Evolutionary conservation across 345 rosid species (phyloP), one percentile per base, ranked within the genome.

Genomic region (Populus nigra): DNA sequence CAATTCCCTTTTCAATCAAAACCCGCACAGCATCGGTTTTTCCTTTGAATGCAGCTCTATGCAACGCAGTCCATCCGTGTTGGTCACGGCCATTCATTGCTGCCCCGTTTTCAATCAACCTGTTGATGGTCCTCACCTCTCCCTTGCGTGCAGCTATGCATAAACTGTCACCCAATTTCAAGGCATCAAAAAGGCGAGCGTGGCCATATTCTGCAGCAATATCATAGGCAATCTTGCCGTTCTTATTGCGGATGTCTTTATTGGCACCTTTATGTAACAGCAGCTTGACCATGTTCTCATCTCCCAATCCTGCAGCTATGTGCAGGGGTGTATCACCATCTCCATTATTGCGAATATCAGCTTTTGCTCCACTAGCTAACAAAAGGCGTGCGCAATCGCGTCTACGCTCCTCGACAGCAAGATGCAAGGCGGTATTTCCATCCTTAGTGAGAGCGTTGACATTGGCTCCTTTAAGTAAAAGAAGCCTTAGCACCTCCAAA

Each of bases 61-160:
- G 94, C 69, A 91, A 79, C 0, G 92, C 91, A 0, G 91, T 91
- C 94, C 92, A 91, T 27, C 94, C 92, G 39, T 89, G 85, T 61
- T 86, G 91, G 73, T 91, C 91, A 15, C 80, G 75, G 3, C 90
- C 89, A 10, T 86, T 86, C 57, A 89, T 82, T 1, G 77, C 69
- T 0, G 91, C 94, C 16, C 94, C 94, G 38, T 76, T 78, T 75
- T 89, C 88, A 4, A 88, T 75, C 73, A 88, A 61, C 71, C 79
- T 78, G 22, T 74, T 77, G 31, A 91, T 74, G 3, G 73, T 63
- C 63, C 86, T 82, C 50, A 65, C 73, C 47, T 89, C 91, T 7
- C 94, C 94, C 75, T 87, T 88, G 27, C 92, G 66, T 7, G 92
- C 88, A 0, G 91, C 91, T 0, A 68, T 12, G 41, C 92, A 85